These are phyloP conservation scores for Theileria sp. DNA, from an alignment of 169 alveolate species.

Conservation along the genomic window DNA sequence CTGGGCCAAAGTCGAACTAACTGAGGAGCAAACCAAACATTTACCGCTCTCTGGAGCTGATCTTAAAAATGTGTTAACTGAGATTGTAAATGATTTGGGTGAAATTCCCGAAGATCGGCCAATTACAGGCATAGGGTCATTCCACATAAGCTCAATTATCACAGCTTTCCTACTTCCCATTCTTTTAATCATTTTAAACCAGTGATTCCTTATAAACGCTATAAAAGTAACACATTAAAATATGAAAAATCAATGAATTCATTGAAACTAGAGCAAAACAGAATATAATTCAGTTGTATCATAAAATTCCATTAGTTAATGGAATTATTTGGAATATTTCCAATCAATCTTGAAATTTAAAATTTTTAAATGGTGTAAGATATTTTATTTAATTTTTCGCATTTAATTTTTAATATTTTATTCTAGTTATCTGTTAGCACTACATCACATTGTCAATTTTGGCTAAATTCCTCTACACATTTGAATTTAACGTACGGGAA, in stretches of 20 bases:
- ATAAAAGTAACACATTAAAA: not conserved
- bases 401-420: too few species aligned
- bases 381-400: too few species aligned
- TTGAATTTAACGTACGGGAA: not conserved
- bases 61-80: not conserved
- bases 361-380: not conserved
- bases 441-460: not conserved
- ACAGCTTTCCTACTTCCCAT: not conserved
- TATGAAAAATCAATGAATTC: not conserved
- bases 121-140: slow-evolving; percentile 1
- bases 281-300: not conserved
- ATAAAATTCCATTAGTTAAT: not conserved
- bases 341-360: not conserved
- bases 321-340: not conserved
- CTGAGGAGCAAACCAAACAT: not conserved
- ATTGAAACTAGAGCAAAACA: not conserved
- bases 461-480: not conserved
- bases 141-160: not conserved
- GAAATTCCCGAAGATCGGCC: slow-evolving; percentile 25
- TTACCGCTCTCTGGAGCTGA: slow-evolving; percentile 15
- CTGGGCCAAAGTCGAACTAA: slow-evolving; percentile 18
- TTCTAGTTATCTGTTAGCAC: not conserved
- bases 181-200: not conserved
- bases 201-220: not conserved
- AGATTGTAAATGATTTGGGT: not conserved